Percentiles rank a stretch among this genome's conserved stretches.
Conservation (phyloP, 768 basidiomycete genomes). For the Suillus spraguei region DNA sequence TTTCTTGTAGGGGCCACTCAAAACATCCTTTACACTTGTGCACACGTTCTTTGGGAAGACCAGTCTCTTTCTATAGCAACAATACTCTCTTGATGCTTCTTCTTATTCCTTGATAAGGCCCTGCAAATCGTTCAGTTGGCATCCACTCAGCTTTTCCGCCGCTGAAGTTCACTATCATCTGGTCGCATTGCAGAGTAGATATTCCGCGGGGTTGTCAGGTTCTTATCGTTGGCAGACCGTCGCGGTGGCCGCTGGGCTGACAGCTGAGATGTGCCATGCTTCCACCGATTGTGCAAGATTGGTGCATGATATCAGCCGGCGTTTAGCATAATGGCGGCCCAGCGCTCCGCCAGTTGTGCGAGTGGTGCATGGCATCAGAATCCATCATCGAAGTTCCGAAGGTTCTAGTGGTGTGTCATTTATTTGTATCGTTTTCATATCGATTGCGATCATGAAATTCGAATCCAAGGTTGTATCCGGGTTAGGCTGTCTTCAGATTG, state of each 20-base stretch:
- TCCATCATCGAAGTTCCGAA: neutral
- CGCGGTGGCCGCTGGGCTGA: neutral
- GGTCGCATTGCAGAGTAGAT: neutral
- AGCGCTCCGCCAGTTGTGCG: neutral
- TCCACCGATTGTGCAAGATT: no score
- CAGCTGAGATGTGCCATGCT: neutral
- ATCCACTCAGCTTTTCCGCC: neutral
- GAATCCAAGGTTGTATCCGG: neutral
- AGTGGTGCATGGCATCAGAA: neutral
- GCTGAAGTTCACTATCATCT: neutral
- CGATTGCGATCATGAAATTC: neutral
- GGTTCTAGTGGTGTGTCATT: conserved; percentile 1
- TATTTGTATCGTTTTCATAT: neutral
- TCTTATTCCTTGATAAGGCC: neutral
- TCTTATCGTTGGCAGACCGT: neutral
- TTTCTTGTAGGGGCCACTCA: neutral
- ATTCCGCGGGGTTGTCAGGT: neutral
- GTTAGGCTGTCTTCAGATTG: neutral
- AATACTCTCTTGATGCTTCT: neutral
- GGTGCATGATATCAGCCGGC: neutral
- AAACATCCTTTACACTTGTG: neutral
- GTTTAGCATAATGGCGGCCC: neutral
- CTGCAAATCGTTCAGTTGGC: conserved; percentile 1
- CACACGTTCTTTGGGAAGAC: neutral
- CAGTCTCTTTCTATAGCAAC: neutral